Conservation (phyloP, 306 rosid species). For the Potentilla sterilis region DNA sequence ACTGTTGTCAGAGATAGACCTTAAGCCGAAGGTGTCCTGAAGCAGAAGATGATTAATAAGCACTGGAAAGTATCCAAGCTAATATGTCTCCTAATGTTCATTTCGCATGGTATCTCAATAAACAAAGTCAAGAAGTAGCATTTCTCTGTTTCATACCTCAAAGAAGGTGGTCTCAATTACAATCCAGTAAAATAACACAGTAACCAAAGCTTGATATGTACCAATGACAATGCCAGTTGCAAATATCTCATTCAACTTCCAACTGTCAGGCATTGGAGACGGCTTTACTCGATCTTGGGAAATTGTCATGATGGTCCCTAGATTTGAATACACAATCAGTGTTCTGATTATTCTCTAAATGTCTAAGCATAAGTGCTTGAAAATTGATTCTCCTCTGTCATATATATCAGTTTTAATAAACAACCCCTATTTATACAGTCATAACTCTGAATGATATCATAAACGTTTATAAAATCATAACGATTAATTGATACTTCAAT, state of each 20-base stretch:
- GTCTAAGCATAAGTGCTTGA: background rate
- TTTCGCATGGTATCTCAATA: background rate
- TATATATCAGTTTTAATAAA: background rate
- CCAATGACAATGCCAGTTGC: slow-evolving; percentile 83
- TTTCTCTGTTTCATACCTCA: slow-evolving; percentile 47
- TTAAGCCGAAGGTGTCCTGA: slow-evolving; percentile 60
- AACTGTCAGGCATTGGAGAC: slow-evolving; percentile 82
- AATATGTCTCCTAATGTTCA: background rate
- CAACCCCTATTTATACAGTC: background rate
- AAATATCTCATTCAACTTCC: slow-evolving; percentile 86
- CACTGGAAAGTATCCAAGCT: slow-evolving; percentile 7
- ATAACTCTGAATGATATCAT: background rate
- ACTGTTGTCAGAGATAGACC: slow-evolving; percentile 48
- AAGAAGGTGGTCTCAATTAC: slow-evolving; percentile 64
- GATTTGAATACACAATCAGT: slow-evolving; percentile 8
- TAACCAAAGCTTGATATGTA: slow-evolving; percentile 76
- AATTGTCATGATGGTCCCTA: slow-evolving; percentile 89
- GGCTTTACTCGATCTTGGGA: slow-evolving; percentile 83
- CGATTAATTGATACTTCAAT: background rate
- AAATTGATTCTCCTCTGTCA: background rate
- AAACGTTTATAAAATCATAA: background rate
- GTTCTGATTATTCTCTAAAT: background rate
- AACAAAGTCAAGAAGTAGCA: background rate
- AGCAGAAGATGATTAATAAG: slow-evolving; percentile 19
- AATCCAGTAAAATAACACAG: slow-evolving; percentile 69